phyloP scores from a whole-genome alignment of 331 rosid genomes.

The Pyrus hybrid region DNA sequence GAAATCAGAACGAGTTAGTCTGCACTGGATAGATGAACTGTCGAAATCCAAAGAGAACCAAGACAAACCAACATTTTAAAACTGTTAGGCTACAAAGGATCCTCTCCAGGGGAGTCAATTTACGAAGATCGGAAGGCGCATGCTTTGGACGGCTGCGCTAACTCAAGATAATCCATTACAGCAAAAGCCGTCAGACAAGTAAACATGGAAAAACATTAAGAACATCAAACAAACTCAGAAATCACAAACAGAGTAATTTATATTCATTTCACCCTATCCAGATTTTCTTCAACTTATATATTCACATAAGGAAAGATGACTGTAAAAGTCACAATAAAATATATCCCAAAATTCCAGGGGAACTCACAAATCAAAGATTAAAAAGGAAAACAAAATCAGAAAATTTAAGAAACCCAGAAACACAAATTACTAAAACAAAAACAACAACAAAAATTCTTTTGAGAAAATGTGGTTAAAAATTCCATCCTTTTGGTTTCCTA shows the following conservation, averaged over 20 bases:
- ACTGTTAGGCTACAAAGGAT: neutral
- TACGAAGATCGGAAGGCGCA: neutral
- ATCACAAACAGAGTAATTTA: neutral
- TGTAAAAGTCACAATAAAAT: neutral
- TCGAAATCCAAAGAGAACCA: neutral
- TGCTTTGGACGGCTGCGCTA: neutral
- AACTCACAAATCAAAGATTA: neutral
- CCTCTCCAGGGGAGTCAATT: neutral
- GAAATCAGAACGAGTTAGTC: neutral
- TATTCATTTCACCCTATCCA: neutral
- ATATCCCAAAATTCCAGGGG: neutral
- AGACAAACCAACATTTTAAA: neutral
- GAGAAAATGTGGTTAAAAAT: neutral
- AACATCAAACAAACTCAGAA: conserved; percentile 6
- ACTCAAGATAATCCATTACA: neutral
- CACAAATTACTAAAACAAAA: neutral
- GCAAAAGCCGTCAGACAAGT: conserved; percentile 6
- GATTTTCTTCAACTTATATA: neutral
- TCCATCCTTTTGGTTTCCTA: neutral
- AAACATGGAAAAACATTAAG: neutral
- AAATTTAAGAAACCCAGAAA: neutral
- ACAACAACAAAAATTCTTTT: neutral
- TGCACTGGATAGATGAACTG: neutral
- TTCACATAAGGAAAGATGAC: neutral
- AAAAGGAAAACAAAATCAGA: neutral